Base-by-base conservation (phyloP, 306 rosid species). In the Lablab purpureus region DNA sequence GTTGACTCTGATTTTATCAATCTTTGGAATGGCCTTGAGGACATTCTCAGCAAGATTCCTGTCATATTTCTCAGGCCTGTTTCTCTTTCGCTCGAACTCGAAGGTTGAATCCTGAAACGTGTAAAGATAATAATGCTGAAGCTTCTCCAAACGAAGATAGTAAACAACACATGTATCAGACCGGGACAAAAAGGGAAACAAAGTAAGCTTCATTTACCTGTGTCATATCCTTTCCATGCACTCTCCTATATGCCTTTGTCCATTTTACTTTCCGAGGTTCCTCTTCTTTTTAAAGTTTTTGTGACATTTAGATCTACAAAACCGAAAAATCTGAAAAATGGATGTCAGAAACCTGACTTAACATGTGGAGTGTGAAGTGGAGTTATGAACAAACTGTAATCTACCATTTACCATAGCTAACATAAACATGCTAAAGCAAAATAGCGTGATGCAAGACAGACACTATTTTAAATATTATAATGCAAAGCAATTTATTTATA, bases 241-340 rank as follows among this genome's bases (percentile, higher is more conserved):
- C 83, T 59, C 89, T 67, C 68, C 94, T 84, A 80, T 86, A 90
- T 30, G 97, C 97, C 87, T 92, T 92, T 14, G 96, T 94, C 98
- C 97, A 92, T 80, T 89, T 92, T 7, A 94, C 97, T 77, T 92
- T 94, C 22, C 96, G 92, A 32, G 97, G 97, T 90, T 90, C 79
- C 96, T 89, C 91, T 94, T 94, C 98, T 90, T 92, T 85, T 94
- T 92, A 49, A 94, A 94, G 86, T 94, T 94, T 87, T 92, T 94
- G 90, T 92, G 96, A 81, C 98, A 92, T 76, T 94, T 94, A 10
- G 96, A 90, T 77, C 97, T 84, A 87, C 98, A 92, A 75, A 94
- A 94, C 18, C 96, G 85, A 66, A 92, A 94, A 68, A 94, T 88
- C 98, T 92, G 83, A 54, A 32, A 15, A 73, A 17, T 1, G 27